Evolutionary conservation across 345 rosid species (phyloP).

Genomic region (Draba incana): DNA sequence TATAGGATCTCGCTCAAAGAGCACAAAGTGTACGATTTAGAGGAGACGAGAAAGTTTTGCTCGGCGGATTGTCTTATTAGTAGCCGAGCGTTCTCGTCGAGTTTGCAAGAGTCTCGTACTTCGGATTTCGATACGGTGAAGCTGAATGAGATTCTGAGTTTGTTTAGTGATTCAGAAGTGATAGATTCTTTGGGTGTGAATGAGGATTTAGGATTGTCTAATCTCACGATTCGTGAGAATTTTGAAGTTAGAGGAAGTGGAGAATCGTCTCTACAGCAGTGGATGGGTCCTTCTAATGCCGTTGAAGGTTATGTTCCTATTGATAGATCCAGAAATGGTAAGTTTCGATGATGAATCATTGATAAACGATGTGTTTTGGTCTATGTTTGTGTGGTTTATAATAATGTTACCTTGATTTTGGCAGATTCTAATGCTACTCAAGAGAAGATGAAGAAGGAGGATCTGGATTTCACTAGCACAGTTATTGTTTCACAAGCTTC

Average conservation of each 20-base stretch:
- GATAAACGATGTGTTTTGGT: background rate
- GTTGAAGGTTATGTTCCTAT: slow-evolving; percentile 89
- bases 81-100: slow-evolving; percentile 56
- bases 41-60: slow-evolving; percentile 67
- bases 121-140: slow-evolving; percentile 48
- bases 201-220: slow-evolving; percentile 54
- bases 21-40: slow-evolving; percentile 67
- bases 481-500: slow-evolving; percentile 49
- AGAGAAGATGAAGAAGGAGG: slow-evolving; percentile 30
- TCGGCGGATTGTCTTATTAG: slow-evolving; percentile 61
- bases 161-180: slow-evolving; percentile 47
- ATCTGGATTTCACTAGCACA: slow-evolving; percentile 59
- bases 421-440: slow-evolving; percentile 53
- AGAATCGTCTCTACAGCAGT: slow-evolving; percentile 47
- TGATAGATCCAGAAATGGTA: slow-evolving; percentile 46
- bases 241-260: slow-evolving; percentile 37
- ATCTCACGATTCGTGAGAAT: slow-evolving; percentile 64
- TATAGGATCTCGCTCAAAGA: slow-evolving; percentile 72
- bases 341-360: slow-evolving; percentile 3
- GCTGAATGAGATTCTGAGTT: slow-evolving; percentile 50
- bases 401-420: slow-evolving; percentile 21
- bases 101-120: slow-evolving; percentile 61
- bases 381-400: slow-evolving; percentile 4
- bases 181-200: slow-evolving; percentile 23
- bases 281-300: slow-evolving; percentile 76